Conservation (phyloP, 192 early-diverging fungal genomes). For the Paraglomus brasilianum region DNA sequence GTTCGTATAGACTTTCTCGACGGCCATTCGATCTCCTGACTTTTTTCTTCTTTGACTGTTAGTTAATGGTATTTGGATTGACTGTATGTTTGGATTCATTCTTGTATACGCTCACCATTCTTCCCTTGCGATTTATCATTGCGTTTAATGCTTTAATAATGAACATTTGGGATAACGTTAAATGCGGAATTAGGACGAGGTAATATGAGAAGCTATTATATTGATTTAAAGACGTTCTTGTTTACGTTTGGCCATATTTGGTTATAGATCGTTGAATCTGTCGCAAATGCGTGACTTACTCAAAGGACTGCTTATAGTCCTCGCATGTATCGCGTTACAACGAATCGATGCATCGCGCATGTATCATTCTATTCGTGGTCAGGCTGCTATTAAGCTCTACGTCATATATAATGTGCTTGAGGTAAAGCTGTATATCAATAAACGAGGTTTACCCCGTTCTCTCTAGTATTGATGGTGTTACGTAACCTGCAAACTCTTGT, state of each 20-base stretch:
- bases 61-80: conserved; percentile 89
- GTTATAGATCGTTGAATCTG: conserved; percentile 58
- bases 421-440: conserved; percentile 40
- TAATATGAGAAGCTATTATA: background rate
- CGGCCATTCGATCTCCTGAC: background rate
- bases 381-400: conserved; percentile 94
- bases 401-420: conserved; percentile 97
- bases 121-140: conserved; percentile 82
- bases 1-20: background rate
- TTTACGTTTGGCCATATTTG: conserved; percentile 19
- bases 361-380: conserved; percentile 95
- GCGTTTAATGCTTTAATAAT: conserved; percentile 54
- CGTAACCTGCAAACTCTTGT: background rate
- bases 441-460: conserved; percentile 6
- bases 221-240: conserved; percentile 16
- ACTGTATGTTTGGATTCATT: conserved; percentile 94
- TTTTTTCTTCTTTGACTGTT: conserved; percentile 28
- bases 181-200: conserved; percentile 36
- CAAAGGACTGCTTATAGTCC: conserved; percentile 76
- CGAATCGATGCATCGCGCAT: conserved; percentile 83
- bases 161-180: conserved; percentile 39
- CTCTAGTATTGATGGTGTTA: background rate
- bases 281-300: conserved; percentile 90
- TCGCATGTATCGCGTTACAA: conserved; percentile 74
- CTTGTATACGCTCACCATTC: conserved; percentile 90